A percentile compares a stretch with the other conserved stretches of the same genome.
These are phyloP conservation scores for Pseudogymnoascus sp. DNA, from an alignment of 2,329 filamentous ascomycete genomes.

Conservation along the genomic window DNA sequence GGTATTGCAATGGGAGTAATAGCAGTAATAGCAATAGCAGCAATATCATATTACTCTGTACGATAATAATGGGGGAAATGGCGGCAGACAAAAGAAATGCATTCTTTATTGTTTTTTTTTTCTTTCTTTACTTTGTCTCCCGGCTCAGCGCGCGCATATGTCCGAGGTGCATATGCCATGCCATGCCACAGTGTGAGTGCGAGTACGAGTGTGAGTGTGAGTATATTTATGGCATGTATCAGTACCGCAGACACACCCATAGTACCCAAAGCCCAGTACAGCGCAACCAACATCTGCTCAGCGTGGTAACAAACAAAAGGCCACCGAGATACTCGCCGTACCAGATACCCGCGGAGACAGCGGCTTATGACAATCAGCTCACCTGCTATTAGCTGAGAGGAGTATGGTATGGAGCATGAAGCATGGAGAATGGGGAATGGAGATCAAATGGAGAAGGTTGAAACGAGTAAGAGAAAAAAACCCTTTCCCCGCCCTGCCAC, in stretches of 20 bases:
- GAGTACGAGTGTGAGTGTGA: not conserved
- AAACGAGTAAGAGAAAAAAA: not conserved
- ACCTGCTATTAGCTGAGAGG: not conserved
- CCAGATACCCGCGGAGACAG: not conserved
- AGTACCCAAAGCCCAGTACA: not conserved
- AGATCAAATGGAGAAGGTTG: not conserved
- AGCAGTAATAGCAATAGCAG: not conserved
- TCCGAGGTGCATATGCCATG: not conserved
- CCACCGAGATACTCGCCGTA: not conserved
- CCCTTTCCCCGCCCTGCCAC: not conserved
- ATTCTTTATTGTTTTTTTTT: not conserved
- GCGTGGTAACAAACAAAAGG: not conserved
- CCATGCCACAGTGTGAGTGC: not conserved
- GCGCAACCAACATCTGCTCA: not conserved
- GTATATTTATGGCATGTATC: not conserved
- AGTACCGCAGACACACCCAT: not conserved
- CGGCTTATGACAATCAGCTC: slow-evolving; percentile 1
- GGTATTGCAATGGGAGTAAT: not conserved
- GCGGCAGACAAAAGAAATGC: not conserved
- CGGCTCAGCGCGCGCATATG: not conserved
- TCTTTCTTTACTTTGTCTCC: not conserved
- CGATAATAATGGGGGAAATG: not conserved
- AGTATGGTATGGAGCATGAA: not conserved
- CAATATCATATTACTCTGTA: not conserved
- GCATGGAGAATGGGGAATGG: not conserved